Conservation (phyloP, 2,329 filamentous ascomycete species). For the Hypoxylon sp. region DNA sequence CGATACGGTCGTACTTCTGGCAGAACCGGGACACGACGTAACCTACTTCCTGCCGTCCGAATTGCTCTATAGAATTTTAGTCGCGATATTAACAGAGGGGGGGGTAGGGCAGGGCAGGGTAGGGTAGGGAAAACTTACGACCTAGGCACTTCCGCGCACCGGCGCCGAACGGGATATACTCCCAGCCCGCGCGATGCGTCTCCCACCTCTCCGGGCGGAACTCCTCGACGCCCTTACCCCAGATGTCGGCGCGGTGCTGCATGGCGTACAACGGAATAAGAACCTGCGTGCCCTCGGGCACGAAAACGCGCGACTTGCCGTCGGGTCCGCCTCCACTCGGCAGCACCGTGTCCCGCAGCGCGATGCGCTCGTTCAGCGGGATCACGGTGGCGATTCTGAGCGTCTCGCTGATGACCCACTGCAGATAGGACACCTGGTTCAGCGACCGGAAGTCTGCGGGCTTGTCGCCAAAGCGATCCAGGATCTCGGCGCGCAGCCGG, state of each 20-base stretch:
- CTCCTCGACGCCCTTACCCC: constrained; percentile 53
- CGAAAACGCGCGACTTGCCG: constrained; percentile 49
- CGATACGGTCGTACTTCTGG: constrained; percentile 50
- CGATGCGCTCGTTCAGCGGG: constrained; percentile 52
- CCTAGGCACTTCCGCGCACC: constrained; percentile 56
- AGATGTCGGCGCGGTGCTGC: constrained; percentile 56
- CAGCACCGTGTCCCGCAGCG: constrained; percentile 50
- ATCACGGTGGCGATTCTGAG: constrained; percentile 47
- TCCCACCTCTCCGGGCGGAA: constrained; percentile 57
- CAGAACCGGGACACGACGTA: constrained; percentile 50
- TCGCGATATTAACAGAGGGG: not conserved
- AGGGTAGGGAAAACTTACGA: constrained; percentile 49
- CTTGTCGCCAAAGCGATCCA: constrained; percentile 33
- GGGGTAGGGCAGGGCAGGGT: not conserved
- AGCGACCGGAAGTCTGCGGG: constrained; percentile 44
- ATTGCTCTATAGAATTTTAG: constrained; percentile 44
- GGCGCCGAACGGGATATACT: constrained; percentile 55
- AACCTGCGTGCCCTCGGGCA: constrained; percentile 50
- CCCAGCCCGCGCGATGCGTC: constrained; percentile 49
- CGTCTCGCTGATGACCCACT: constrained; percentile 48
- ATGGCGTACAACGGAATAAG: constrained; percentile 50
- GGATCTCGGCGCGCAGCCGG: constrained; percentile 30
- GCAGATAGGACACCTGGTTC: constrained; percentile 44
- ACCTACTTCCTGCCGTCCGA: constrained; percentile 48
- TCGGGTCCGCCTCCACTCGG: constrained; percentile 55